Conservation (phyloP, 1,284 basidiomycete genomes). For the Fomes fomentarius region DNA sequence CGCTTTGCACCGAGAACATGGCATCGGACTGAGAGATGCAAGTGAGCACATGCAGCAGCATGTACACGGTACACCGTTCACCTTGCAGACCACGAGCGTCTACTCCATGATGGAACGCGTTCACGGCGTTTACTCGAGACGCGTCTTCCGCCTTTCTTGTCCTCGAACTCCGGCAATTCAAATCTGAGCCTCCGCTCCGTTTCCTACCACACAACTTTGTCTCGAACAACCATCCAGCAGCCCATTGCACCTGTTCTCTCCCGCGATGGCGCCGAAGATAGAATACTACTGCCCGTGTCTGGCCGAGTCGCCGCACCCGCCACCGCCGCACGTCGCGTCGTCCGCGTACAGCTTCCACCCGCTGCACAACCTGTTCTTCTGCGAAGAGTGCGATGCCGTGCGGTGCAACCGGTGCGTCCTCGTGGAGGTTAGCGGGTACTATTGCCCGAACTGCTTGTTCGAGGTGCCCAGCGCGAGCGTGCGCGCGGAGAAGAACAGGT, state of each 20-base stretch:
- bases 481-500: constrained; percentile 94
- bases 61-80: no score
- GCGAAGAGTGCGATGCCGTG: constrained; percentile 97
- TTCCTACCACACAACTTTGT: not conserved
- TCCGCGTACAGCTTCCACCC: constrained; percentile 81
- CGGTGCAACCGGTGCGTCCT: constrained; percentile 92
- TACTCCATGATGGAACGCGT: no score
- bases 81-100: no score
- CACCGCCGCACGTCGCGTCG: constrained; percentile 74
- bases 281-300: constrained; percentile 77
- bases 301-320: constrained; percentile 61
- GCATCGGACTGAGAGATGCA: no score
- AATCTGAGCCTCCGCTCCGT: not conserved
- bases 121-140: no score
- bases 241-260: constrained; percentile 11
- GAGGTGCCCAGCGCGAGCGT: constrained; percentile 98
- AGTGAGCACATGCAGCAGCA: no score
- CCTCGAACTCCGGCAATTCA: no score
- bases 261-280: constrained; percentile 47
- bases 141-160: no score
- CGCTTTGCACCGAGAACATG: no score
- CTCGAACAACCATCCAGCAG: not conserved
- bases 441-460: constrained; percentile 98
- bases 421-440: constrained; percentile 94
- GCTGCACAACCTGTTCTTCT: constrained; percentile 90